A percentile compares a stretch with the other conserved stretches of the same genome.
phyloP scores from a whole-genome alignment of 352 stramenopile genomes.

The Globisporangium paddicum region DNA sequence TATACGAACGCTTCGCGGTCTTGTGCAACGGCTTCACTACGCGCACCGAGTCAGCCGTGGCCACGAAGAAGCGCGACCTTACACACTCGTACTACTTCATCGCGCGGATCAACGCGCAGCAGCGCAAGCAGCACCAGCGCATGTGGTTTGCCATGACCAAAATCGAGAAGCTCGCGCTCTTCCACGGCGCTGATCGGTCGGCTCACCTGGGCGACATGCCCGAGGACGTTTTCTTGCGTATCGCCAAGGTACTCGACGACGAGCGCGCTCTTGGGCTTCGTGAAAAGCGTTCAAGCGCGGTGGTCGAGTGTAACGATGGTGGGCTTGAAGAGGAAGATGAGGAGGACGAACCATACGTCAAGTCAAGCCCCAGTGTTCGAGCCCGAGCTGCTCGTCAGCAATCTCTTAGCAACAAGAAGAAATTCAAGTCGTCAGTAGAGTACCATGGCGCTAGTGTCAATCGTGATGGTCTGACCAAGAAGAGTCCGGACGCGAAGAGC shows the following conservation, averaged over 20 bases:
- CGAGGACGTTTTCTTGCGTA: neutral
- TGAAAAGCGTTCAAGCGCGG: neutral
- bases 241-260: neutral
- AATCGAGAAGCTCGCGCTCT: slow-evolving; percentile 3
- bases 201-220: neutral
- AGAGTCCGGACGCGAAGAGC: neutral
- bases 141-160: slow-evolving; percentile 1
- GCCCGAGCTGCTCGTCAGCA: neutral
- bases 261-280: neutral
- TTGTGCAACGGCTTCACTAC: neutral
- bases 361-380: neutral
- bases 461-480: neutral
- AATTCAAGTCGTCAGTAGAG: neutral
- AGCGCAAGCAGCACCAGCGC: neutral
- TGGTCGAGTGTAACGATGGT: neutral
- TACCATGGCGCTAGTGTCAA: neutral
- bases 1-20: slow-evolving; percentile 5
- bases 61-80: slow-evolving; percentile 1
- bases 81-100: slow-evolving; percentile 7
- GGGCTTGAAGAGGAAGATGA: neutral
- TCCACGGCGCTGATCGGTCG: neutral
- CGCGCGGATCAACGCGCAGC: neutral
- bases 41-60: neutral
- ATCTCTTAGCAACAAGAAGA: neutral
- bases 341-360: neutral